Percentiles rank a stretch among this genome's conserved stretches.
Conservation (phyloP, 768 basidiomycete genomes). For the Daedaleopsis sinensis region DNA sequence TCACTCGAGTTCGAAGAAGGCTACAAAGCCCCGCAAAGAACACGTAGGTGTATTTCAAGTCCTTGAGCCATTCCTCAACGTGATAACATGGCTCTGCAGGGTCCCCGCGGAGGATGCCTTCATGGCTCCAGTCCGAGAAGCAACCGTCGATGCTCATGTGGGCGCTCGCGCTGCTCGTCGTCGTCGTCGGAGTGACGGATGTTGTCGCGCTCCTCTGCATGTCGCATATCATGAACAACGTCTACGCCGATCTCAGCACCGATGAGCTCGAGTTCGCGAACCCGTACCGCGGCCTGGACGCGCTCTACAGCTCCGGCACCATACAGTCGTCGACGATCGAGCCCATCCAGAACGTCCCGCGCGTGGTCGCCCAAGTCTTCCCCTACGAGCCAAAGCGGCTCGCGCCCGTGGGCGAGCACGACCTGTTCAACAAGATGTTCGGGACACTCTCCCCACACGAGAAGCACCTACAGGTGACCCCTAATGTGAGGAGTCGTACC, state of each 20-base stretch:
- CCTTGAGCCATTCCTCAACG: not conserved
- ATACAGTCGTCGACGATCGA: slow-evolving; percentile 21
- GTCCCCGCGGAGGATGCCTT: not conserved
- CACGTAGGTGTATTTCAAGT: not conserved
- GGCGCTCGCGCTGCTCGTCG: slow-evolving; percentile 12
- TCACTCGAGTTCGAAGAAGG: not conserved
- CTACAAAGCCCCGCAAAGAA: not conserved
- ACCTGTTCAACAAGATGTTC: slow-evolving; percentile 14
- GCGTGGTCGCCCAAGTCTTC: slow-evolving; percentile 27
- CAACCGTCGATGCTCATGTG: not conserved
- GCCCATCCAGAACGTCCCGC: slow-evolving; percentile 25
- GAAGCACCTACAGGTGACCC: slow-evolving; percentile 23
- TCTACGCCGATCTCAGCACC: slow-evolving; percentile 12
- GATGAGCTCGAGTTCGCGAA: slow-evolving; percentile 23
- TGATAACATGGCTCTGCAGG: not conserved
- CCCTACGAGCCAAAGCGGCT: slow-evolving; percentile 20
- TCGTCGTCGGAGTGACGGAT: slow-evolving; percentile 11
- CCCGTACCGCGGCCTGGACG: slow-evolving; percentile 30
- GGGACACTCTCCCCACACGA: slow-evolving; percentile 27
- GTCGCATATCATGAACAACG: slow-evolving; percentile 15
- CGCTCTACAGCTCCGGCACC: slow-evolving; percentile 25
- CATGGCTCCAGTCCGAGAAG: not conserved
- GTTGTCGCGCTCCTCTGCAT: slow-evolving; percentile 13
- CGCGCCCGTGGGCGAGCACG: slow-evolving; percentile 27
- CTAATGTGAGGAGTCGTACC: slow-evolving; percentile 11